phyloP scores from a whole-genome alignment of 148 eudicot genomes.

The Spergularia bocconei region DNA sequence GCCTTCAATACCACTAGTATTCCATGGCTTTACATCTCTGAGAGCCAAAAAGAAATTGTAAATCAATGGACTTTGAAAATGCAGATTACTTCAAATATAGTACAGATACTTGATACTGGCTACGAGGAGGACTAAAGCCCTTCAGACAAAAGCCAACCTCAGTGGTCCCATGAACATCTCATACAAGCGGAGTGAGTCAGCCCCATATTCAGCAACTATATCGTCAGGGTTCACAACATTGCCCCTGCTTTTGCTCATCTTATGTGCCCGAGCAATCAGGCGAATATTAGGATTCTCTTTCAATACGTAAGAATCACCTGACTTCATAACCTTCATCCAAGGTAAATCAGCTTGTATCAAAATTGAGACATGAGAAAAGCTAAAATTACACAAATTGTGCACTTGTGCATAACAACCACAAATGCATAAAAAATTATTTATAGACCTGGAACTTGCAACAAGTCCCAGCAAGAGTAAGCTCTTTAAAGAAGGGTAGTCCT shows the following conservation, averaged over 20 bases:
- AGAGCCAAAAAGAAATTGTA: slow-evolving; percentile 18
- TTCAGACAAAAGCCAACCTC: slow-evolving; percentile 44
- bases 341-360: slow-evolving; percentile 5
- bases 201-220: slow-evolving; percentile 87
- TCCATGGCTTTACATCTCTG: slow-evolving; percentile 93
- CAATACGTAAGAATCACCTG: slow-evolving; percentile 81
- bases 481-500: not conserved
- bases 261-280: slow-evolving; percentile 74
- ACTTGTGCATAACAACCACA: not conserved
- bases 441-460: not conserved
- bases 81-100: not conserved
- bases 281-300: slow-evolving; percentile 77
- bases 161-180: slow-evolving; percentile 99
- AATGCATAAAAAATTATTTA: not conserved
- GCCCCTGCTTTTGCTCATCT: slow-evolving; percentile 98
- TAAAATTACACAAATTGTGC: no score
- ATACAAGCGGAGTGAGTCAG: slow-evolving; percentile 94
- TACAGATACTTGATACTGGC: not conserved
- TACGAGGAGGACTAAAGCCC: not conserved
- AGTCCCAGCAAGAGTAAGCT: not conserved
- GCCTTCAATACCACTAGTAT: slow-evolving; percentile 97
- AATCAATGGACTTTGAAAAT: not conserved
- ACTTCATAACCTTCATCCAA: slow-evolving; percentile 62
- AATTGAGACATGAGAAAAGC: slow-evolving; percentile 3
- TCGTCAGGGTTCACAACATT: slow-evolving; percentile 98